phyloP scores from a whole-genome alignment of 1,284 basidiomycete species.

The Bjerkandera adusta region DNA sequence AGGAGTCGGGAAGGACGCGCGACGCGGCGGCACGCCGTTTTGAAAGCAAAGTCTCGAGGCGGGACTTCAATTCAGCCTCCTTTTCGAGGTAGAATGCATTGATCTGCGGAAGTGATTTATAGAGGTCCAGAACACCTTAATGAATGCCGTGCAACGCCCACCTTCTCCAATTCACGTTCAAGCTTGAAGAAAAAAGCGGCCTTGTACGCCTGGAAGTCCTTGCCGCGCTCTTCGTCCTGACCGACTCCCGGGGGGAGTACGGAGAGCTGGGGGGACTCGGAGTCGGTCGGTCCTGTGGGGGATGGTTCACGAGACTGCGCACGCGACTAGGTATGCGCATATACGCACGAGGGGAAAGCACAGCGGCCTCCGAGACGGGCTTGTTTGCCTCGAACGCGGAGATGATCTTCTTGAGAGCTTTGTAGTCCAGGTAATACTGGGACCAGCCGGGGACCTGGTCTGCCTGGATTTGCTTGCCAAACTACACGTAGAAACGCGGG shows the following conservation, averaged over 20 bases:
- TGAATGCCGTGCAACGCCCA: slow-evolving; percentile 33
- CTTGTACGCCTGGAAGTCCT: slow-evolving; percentile 89
- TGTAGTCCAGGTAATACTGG: slow-evolving; percentile 96
- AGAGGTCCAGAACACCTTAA: neutral
- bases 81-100: slow-evolving; percentile 99
- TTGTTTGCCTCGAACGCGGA: slow-evolving; percentile 94
- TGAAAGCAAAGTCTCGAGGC: slow-evolving; percentile 90
- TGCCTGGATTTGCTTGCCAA: slow-evolving; percentile 97
- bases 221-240: slow-evolving; percentile 66
- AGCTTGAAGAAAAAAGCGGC: slow-evolving; percentile 99
- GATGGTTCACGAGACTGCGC: neutral
- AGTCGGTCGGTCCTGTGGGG: slow-evolving; percentile 23
- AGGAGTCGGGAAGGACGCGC: slow-evolving; percentile 64
- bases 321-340: neutral
- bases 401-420: slow-evolving; percentile 97
- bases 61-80: slow-evolving; percentile 91
- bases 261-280: slow-evolving; percentile 50
- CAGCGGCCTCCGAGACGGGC: slow-evolving; percentile 85
- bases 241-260: slow-evolving; percentile 36
- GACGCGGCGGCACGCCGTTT: slow-evolving; percentile 86
- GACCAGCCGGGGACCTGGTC: slow-evolving; percentile 99
- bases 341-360: neutral
- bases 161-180: slow-evolving; percentile 97
- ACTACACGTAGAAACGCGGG: slow-evolving; percentile 49
- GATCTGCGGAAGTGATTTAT: slow-evolving; percentile 60